Base-by-base conservation (phyloP, 2,329 filamentous ascomycete genomes). In the Claviceps citrina region DNA sequence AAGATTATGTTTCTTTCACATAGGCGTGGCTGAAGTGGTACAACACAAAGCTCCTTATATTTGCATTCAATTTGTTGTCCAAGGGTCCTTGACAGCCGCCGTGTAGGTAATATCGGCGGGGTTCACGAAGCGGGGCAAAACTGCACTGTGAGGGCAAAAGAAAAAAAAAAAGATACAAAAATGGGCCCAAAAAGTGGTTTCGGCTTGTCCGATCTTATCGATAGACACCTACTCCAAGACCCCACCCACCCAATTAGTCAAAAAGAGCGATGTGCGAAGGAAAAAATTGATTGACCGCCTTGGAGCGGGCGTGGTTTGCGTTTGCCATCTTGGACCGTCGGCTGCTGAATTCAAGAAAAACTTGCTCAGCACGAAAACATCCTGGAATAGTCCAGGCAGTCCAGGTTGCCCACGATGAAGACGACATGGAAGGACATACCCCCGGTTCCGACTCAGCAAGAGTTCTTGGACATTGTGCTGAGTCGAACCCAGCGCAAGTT, bases 401-500 rank as follows among this genome's bases (percentile, higher is more conserved):
- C 37, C 36, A 41, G 16, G 41, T 54, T 50, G 55, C 54, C 60
- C 66, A 64, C 47, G 41, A 73, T 73, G 70, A 73, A 73, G 66
- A 73, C 68, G 47, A 75, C 71, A 41, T 79, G 75, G 75, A 80
- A 79, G 60, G 78, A 83, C 57, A 93, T 93, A 53, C 79, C 82
- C 47, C 84, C 85, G 49, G 84, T 93, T 49, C 89, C 89, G 43
- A 93, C 84, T 54, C 81, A 81, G 61, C 81, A 93, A 68, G 91
- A 98, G 65, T 96, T 98, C 57, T 73, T 98, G 53, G 91, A 98
- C 64, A 95, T 98, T 60, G 87, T 96, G 49, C 74, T 98, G 54
- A 93, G 84, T 56, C 73, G 91, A 51, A 95, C 86, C 4, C 89
- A 96, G 71, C 75, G 89, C 57, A 80, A 89, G 46, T 70, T 98